phyloP scores from a whole-genome alignment of 208 protist species.

The Trypanosoma scelopori region DNA sequence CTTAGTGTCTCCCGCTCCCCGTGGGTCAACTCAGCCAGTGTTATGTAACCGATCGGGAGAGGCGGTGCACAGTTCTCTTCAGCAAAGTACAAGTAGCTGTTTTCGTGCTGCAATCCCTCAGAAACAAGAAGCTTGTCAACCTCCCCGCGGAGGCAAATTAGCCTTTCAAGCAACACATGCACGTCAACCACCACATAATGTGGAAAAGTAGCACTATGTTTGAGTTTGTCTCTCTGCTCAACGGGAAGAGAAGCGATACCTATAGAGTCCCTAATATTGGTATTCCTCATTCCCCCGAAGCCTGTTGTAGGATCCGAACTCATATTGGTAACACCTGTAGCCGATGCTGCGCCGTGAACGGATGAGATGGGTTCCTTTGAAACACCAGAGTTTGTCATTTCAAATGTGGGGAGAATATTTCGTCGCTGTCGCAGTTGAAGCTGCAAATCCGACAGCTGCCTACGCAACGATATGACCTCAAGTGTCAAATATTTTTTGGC shows the following conservation, averaged over 20 bases:
- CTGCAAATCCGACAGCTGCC: constrained; percentile 1
- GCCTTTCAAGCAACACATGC: constrained; percentile 15
- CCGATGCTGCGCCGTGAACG: not conserved
- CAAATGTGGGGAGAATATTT: not conserved
- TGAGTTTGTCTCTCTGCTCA: constrained; percentile 1
- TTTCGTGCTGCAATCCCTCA: constrained; percentile 4
- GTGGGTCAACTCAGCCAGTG: constrained; percentile 6
- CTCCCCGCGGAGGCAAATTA: constrained; percentile 6
- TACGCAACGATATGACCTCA: constrained; percentile 3
- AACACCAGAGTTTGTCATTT: not conserved
- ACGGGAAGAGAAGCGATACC: not conserved
- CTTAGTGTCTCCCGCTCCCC: constrained; percentile 5
- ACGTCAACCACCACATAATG: constrained; percentile 19
- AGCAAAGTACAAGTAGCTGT: constrained; percentile 19
- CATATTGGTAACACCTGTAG: not conserved
- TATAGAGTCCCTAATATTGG: not conserved
- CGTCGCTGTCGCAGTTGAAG: not conserved
- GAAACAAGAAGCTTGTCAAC: constrained; percentile 6
- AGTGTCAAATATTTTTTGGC: constrained; percentile 11
- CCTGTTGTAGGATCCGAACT: not conserved
- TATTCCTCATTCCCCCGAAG: not conserved
- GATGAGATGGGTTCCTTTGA: not conserved
- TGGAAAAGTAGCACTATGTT: not conserved
- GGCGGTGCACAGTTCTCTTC: constrained; percentile 8
- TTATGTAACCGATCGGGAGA: constrained; percentile 19